These are phyloP conservation scores for Magnolia changhungtana DNA, from an alignment of 164 flowering plant species.

Conservation along the genomic window DNA sequence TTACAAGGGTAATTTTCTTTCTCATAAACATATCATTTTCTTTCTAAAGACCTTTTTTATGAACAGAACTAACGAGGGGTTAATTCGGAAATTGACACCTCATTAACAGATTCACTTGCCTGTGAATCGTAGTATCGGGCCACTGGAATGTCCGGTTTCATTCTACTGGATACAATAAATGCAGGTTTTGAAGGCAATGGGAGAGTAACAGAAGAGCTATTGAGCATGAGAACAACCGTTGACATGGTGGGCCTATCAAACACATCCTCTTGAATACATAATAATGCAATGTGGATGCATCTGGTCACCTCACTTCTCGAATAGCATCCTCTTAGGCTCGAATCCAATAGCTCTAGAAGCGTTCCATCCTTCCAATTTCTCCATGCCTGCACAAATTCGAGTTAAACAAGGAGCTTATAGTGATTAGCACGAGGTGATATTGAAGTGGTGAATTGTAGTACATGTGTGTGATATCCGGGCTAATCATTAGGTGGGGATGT, in stretches of 20 bases:
- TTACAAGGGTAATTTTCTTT: too few relatives aligned
- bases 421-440: too few relatives aligned
- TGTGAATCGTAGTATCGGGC: neutral
- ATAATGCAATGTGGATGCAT: conserved; percentile 23
- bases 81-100: neutral
- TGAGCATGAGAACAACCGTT: conserved; percentile 17
- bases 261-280: conserved; percentile 25
- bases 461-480: too few relatives aligned
- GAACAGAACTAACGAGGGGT: neutral
- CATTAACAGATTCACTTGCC: neutral
- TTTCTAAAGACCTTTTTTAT: too few relatives aligned
- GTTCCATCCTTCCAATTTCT: conserved; percentile 19
- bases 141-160: neutral
- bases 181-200: conserved; percentile 32
- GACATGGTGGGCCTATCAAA: conserved; percentile 23
- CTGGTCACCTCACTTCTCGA: conserved; percentile 13
- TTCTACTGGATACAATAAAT: conserved; percentile 12
- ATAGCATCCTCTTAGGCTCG: conserved; percentile 4
- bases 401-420: neutral
- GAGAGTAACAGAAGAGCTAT: conserved; percentile 13
- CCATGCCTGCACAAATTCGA: conserved; percentile 19
- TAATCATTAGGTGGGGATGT: too few relatives aligned
- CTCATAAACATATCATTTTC: too few relatives aligned
- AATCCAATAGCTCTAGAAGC: conserved; percentile 10
- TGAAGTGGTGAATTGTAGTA: too few relatives aligned